Evolutionary conservation across 306 rosid genomes (phyloP).

Genomic region (Fragaria vesca): DNA sequence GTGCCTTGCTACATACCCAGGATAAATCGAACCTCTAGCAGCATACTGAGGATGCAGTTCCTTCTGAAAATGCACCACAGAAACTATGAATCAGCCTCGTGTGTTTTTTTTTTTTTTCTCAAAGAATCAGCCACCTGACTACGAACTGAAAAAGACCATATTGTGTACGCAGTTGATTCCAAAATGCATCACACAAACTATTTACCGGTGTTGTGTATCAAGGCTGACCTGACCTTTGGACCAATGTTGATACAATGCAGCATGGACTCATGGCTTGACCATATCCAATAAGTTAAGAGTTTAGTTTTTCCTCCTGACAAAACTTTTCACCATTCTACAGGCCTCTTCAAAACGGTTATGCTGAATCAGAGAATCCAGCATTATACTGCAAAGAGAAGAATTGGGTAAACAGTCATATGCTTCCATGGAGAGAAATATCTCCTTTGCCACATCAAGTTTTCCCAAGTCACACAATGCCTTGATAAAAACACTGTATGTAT

Average conservation of each 20-base stretch:
- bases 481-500: conserved; percentile 62
- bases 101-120: background rate
- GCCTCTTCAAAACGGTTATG: conserved; percentile 47
- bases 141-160: background rate
- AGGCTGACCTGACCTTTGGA: background rate
- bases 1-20: conserved; percentile 12
- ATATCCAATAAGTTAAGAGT: conserved; percentile 27
- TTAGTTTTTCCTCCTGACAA: conserved; percentile 34
- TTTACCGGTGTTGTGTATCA: background rate
- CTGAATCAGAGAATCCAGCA: conserved; percentile 44
- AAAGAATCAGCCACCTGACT: background rate
- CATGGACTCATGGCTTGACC: background rate
- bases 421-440: conserved; percentile 64
- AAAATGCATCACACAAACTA: background rate
- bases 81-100: background rate
- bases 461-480: conserved; percentile 51
- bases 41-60: background rate
- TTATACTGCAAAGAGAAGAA: conserved; percentile 48
- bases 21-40: background rate
- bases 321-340: conserved; percentile 42
- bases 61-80: background rate
- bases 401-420: conserved; percentile 60
- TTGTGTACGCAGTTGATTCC: conserved; percentile 4
- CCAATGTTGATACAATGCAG: conserved; percentile 4
- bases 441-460: conserved; percentile 66